Conservation (phyloP, 768 basidiomycete genomes). For the Mycena epipterygia region DNA sequence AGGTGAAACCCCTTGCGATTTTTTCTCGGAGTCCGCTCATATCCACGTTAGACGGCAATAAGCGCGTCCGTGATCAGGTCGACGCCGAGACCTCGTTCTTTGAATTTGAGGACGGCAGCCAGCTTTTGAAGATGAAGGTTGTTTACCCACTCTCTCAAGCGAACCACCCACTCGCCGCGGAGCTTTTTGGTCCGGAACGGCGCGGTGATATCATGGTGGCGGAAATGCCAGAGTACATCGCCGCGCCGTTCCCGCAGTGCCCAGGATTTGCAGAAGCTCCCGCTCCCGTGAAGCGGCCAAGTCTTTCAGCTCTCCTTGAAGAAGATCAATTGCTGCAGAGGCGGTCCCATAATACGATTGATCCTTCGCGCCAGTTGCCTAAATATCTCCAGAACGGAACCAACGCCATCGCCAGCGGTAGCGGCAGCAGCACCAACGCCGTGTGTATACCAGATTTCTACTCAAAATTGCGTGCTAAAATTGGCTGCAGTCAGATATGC, state of each 20-base stretch:
- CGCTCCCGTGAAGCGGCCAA: neutral
- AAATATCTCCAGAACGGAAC: slow-evolving; percentile 11
- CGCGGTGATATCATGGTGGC: slow-evolving; percentile 5
- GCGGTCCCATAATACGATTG: slow-evolving; percentile 2
- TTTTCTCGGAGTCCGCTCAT: neutral
- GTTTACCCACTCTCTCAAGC: slow-evolving; percentile 23
- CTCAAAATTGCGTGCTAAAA: neutral
- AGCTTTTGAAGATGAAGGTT: slow-evolving; percentile 24
- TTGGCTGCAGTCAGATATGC: slow-evolving; percentile 22
- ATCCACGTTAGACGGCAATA: slow-evolving; percentile 6
- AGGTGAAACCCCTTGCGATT: slow-evolving; percentile 1
- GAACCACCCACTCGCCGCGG: slow-evolving; percentile 5
- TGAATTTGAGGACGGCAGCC: slow-evolving; percentile 5
- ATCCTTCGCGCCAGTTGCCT: slow-evolving; percentile 35
- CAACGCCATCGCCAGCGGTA: slow-evolving; percentile 25
- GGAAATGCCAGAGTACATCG: slow-evolving; percentile 26
- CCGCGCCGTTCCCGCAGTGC: slow-evolving; percentile 25
- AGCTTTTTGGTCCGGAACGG: slow-evolving; percentile 2
- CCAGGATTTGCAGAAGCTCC: slow-evolving; percentile 5
- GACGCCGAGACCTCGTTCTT: slow-evolving; percentile 10
- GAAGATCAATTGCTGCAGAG: slow-evolving; percentile 14
- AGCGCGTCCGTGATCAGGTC: slow-evolving; percentile 7
- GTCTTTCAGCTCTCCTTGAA: slow-evolving; percentile 5
- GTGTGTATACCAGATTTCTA: neutral
- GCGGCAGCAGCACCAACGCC: neutral